phyloP scores from a whole-genome alignment of 371 early-diverging fungal species.

The Apophysomyces ossiformis region DNA sequence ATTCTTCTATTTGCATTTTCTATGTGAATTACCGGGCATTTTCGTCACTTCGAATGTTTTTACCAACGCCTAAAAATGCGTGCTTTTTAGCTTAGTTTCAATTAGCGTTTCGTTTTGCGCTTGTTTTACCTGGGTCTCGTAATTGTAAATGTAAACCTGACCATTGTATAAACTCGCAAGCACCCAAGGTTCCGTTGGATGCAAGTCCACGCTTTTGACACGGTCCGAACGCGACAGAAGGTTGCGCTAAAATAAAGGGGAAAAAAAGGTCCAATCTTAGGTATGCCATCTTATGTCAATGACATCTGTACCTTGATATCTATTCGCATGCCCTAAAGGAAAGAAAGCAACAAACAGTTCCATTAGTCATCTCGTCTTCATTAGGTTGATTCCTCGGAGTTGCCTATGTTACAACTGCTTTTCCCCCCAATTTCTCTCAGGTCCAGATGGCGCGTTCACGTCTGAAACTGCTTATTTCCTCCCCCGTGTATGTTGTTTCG shows the following conservation, averaged over 20 bases:
- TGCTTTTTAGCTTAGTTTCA: not conserved
- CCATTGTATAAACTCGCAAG: constrained; percentile 97
- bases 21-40: constrained; percentile 68
- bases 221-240: constrained; percentile 91
- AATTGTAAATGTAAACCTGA: constrained; percentile 97
- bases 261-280: constrained; percentile 11
- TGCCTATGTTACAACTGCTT: not conserved
- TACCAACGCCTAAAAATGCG: constrained; percentile 72
- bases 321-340: constrained; percentile 64
- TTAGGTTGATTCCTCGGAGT: not conserved
- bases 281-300: not conserved
- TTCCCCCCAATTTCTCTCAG: constrained; percentile 1
- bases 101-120: too few relatives aligned
- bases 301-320: constrained; percentile 62
- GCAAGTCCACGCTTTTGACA: constrained; percentile 98
- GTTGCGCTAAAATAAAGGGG: constrained; percentile 59
- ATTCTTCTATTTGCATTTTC: not conserved
- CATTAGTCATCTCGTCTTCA: constrained; percentile 1
- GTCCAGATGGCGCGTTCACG: constrained; percentile 1
- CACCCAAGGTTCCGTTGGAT: constrained; percentile 99
- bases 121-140: constrained; percentile 88
- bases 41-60: constrained; percentile 97
- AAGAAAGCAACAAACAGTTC: not conserved
- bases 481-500: not conserved
- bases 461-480: not conserved